Conservation (phyloP, 2,329 filamentous ascomycete genomes). For the Xylaria hypoxylon region DNA sequence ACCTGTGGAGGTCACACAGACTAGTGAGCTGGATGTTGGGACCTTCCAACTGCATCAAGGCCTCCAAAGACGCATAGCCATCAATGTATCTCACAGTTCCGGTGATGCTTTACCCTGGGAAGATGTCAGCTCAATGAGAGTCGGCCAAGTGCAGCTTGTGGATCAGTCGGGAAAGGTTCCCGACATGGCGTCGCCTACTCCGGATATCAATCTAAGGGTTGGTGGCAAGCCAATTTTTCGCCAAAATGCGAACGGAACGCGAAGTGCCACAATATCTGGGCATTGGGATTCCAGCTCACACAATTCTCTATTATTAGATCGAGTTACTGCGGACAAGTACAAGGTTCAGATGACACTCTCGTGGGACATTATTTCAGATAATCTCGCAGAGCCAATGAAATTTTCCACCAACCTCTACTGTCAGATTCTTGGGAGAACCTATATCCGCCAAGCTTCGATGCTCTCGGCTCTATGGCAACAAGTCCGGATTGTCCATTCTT, state of each 20-base stretch:
- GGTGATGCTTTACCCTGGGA: conserved; percentile 91
- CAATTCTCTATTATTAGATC: conserved; percentile 90
- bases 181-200: conserved; percentile 77
- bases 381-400: conserved; percentile 86
- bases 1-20: conserved; percentile 92
- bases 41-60: conserved; percentile 97
- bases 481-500: conserved; percentile 86
- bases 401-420: conserved; percentile 85
- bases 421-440: conserved; percentile 85
- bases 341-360: conserved; percentile 87
- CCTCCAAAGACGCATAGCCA: conserved; percentile 85
- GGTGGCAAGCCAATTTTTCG: conserved; percentile 82
- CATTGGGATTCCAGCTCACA: conserved; percentile 98
- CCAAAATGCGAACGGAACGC: conserved; percentile 89
- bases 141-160: conserved; percentile 84
- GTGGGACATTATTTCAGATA: conserved; percentile 87
- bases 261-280: conserved; percentile 84
- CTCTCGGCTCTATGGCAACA: conserved; percentile 89
- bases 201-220: conserved; percentile 81
- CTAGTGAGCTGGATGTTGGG: conserved; percentile 83
- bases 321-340: conserved; percentile 91
- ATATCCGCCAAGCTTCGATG: conserved; percentile 87
- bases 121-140: conserved; percentile 79
- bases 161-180: conserved; percentile 88
- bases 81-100: conserved; percentile 91